Evolutionary conservation across 1,284 basidiomycete species (phyloP).

Genomic region (Exobasidium rhododendri): DNA sequence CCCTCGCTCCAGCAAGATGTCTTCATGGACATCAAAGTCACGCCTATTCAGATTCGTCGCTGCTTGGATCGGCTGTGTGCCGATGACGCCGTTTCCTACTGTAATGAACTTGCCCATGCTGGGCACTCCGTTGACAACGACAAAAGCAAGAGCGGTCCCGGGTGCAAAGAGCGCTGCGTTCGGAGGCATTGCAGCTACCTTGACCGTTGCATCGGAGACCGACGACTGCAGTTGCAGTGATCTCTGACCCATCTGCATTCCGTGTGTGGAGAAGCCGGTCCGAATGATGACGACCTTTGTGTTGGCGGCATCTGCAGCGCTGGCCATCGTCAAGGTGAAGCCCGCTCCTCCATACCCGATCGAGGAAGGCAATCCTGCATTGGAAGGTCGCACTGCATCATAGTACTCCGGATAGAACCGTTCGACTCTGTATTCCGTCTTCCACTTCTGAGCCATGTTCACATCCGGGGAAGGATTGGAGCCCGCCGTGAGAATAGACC

Average conservation of each 20-base stretch:
- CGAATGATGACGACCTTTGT: constrained; percentile 33
- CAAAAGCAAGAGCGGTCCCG: constrained; percentile 49
- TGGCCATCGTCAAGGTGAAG: constrained; percentile 31
- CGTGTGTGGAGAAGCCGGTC: constrained; percentile 49
- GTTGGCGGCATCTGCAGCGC: constrained; percentile 48
- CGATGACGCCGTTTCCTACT: constrained; percentile 45
- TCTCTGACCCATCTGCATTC: constrained; percentile 44
- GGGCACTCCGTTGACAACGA: constrained; percentile 48
- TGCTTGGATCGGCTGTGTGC: constrained; percentile 24
- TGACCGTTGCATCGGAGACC: constrained; percentile 19
- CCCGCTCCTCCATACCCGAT: constrained; percentile 41
- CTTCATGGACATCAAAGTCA: not conserved
- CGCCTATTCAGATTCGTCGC: constrained; percentile 2
- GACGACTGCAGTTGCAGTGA: constrained; percentile 35
- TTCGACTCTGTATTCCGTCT: constrained; percentile 41
- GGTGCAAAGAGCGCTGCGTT: constrained; percentile 47
- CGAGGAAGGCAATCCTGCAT: constrained; percentile 23
- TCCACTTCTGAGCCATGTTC: constrained; percentile 25
- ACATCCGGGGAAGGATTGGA: constrained; percentile 45
- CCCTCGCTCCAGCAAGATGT: not conserved
- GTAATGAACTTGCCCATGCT: constrained; percentile 45
- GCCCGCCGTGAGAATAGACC: constrained; percentile 40
- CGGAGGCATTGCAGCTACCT: constrained; percentile 42
- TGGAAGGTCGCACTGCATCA: constrained; percentile 36
- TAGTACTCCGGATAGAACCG: constrained; percentile 34